These are phyloP conservation scores for Pseudophaeomoniella oleicola DNA, from an alignment of 2,329 filamentous ascomycete genomes.

Conservation along the genomic window DNA sequence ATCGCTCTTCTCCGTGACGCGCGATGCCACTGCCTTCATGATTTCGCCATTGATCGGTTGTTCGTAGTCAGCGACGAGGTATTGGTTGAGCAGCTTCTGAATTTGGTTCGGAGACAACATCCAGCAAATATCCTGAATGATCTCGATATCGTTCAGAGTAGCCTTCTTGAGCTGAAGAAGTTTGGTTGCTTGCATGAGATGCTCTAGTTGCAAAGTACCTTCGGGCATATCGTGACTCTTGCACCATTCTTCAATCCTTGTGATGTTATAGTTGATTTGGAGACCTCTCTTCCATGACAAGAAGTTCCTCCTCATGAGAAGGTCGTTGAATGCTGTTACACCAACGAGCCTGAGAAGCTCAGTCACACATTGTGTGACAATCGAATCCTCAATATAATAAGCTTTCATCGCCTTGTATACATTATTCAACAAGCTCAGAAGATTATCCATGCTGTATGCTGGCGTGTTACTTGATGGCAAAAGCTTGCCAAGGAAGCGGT, in stretches of 20 bases:
- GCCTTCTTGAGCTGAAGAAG: slow-evolving; percentile 97
- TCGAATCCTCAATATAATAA: slow-evolving; percentile 91
- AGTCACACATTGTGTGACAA: slow-evolving; percentile 89
- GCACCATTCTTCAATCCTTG: slow-evolving; percentile 98
- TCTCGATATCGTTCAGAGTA: slow-evolving; percentile 96
- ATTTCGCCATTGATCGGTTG: slow-evolving; percentile 99
- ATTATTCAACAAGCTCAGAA: slow-evolving; percentile 87
- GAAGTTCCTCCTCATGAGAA: slow-evolving; percentile 96
- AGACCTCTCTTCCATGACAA: slow-evolving; percentile 97
- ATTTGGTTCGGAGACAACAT: slow-evolving; percentile 99
- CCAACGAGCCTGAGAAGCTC: slow-evolving; percentile 87
- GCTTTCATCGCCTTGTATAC: slow-evolving; percentile 98
- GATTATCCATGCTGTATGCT: slow-evolving; percentile 99
- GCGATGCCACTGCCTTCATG: slow-evolving; percentile 96
- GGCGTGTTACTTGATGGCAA: slow-evolving; percentile 78
- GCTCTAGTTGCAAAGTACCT: slow-evolving; percentile 90
- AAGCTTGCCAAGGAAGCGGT: slow-evolving; percentile 93
- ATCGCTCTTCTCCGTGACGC: slow-evolving; percentile 96
- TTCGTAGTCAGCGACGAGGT: slow-evolving; percentile 95
- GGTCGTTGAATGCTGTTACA: slow-evolving; percentile 95
- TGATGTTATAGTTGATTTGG: slow-evolving; percentile 99
- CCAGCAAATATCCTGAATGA: slow-evolving; percentile 99
- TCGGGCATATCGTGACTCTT: slow-evolving; percentile 99
- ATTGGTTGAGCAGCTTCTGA: slow-evolving; percentile 96
- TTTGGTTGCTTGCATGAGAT: slow-evolving; percentile 97